A percentile compares a stretch with the other conserved stretches of the same genome.
Conservation (phyloP, 345 rosid genomes). For the Aquilaria malaccensis region DNA sequence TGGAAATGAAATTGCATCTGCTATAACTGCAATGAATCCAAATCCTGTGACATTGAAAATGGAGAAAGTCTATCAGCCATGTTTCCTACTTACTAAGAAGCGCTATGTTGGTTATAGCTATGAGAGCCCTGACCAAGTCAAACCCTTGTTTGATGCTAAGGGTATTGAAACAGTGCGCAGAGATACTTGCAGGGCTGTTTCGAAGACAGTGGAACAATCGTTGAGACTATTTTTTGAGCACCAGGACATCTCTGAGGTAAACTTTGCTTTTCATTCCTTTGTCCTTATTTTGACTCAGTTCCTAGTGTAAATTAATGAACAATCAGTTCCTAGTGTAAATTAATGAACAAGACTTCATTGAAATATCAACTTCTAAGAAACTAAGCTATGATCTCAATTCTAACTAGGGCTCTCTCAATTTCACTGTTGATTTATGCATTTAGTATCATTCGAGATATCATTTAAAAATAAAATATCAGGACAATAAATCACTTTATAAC, state of each 20-base stretch:
- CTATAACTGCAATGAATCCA: conserved; percentile 84
- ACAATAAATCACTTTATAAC: too few species aligned
- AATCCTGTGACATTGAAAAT: conserved; percentile 82
- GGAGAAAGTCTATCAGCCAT: conserved; percentile 96
- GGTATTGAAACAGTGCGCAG: conserved; percentile 97
- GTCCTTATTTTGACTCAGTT: conserved; percentile 1
- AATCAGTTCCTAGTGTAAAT: too few species aligned
- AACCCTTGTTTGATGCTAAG: conserved; percentile 89
- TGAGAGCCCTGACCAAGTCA: conserved; percentile 63
- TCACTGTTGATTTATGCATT: too few species aligned
- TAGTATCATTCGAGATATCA: too few species aligned
- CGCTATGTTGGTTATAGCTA: conserved; percentile 95
- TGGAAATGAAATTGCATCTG: conserved; percentile 82
- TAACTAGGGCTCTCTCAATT: too few species aligned
- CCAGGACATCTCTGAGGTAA: conserved; percentile 60
- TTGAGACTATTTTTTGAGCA: conserved; percentile 67
- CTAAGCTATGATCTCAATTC: too few species aligned
- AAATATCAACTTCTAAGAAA: too few species aligned
- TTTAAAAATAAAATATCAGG: too few species aligned
- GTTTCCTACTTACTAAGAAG: conserved; percentile 95
- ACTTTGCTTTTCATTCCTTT: neutral
- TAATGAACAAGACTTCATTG: too few species aligned
- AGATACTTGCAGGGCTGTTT: conserved; percentile 82
- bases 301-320: too few species aligned
- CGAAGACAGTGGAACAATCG: conserved; percentile 90